These are phyloP conservation scores for Botryotinia convoluta DNA, from an alignment of 2,329 filamentous ascomycete genomes.

Conservation along the genomic window DNA sequence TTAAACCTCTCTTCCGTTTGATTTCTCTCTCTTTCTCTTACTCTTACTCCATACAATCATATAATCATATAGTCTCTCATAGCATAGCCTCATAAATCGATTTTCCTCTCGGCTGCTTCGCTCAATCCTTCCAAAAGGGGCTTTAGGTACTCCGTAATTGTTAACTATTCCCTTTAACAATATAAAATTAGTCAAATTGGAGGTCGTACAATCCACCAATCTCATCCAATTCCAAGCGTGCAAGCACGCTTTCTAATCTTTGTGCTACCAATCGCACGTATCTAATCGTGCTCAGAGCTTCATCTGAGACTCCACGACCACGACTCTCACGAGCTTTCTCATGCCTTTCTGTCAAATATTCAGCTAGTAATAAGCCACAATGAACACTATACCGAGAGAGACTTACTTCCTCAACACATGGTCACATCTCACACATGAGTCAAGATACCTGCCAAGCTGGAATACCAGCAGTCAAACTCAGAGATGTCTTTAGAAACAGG, in stretches of 20 bases:
- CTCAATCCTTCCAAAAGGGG: not conserved
- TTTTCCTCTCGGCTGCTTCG: not conserved
- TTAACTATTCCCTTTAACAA: not conserved
- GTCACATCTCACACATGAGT: conserved; percentile 4
- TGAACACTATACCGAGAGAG: not conserved
- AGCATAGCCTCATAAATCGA: not conserved
- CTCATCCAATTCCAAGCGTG: not conserved
- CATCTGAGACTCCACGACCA: conserved; percentile 8
- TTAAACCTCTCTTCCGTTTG: not conserved
- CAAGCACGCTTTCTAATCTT: not conserved
- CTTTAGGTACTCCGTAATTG: not conserved
- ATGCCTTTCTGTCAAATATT: not conserved
- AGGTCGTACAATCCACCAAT: conserved; percentile 1
- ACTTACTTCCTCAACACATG: not conserved
- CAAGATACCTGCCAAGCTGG: conserved; percentile 2
- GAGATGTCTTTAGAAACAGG: not conserved
- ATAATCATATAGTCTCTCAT: not conserved
- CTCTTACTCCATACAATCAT: not conserved
- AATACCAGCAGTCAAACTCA: not conserved
- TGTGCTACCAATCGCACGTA: conserved; percentile 5
- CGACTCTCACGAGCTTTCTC: not conserved
- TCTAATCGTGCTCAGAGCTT: not conserved
- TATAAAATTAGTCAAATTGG: not conserved
- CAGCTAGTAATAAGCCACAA: conserved; percentile 11
- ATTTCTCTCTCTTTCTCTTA: not conserved